These are phyloP conservation scores for Fraxinus pennsylvanica DNA, from an alignment of 257 asterid species.

Conservation along the genomic window DNA sequence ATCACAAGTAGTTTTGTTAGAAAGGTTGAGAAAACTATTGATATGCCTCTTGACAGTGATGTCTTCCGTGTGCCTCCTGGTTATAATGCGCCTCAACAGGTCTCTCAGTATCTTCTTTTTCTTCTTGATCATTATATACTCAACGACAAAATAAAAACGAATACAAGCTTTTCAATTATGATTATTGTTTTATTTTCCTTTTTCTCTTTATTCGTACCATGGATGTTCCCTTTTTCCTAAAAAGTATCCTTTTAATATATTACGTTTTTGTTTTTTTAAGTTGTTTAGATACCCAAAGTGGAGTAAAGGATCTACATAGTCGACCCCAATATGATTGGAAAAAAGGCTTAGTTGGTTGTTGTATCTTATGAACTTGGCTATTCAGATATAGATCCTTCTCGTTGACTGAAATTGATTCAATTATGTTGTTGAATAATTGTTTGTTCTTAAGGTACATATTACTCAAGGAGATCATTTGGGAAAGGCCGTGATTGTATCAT, in stretches of 20 bases:
- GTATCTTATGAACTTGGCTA: neutral
- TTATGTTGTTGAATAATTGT: neutral
- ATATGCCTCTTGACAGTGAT: constrained; percentile 83
- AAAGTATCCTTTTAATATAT: neutral
- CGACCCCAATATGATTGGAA: neutral
- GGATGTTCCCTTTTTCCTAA: neutral
- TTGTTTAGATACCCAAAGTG: neutral
- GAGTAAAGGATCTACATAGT: neutral
- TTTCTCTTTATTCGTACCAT: neutral
- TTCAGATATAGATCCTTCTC: neutral
- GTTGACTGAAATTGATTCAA: neutral
- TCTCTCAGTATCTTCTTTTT: constrained; percentile 10
- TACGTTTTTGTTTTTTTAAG: neutral
- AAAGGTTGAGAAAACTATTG: constrained; percentile 46
- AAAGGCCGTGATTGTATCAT: constrained; percentile 82
- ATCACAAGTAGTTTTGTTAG: constrained; percentile 68
- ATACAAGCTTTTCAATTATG: neutral
- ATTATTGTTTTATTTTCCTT: neutral
- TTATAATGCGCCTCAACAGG: constrained; percentile 95
- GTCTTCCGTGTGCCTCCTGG: constrained; percentile 81
- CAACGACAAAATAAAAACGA: neutral
- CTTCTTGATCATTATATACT: neutral
- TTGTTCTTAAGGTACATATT: constrained; percentile 63
- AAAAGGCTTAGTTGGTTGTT: neutral
- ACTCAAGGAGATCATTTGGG: constrained; percentile 91